Evolutionary conservation across 139 green algal species (phyloP).

Genomic region (Tetratostichococcus sp.): DNA sequence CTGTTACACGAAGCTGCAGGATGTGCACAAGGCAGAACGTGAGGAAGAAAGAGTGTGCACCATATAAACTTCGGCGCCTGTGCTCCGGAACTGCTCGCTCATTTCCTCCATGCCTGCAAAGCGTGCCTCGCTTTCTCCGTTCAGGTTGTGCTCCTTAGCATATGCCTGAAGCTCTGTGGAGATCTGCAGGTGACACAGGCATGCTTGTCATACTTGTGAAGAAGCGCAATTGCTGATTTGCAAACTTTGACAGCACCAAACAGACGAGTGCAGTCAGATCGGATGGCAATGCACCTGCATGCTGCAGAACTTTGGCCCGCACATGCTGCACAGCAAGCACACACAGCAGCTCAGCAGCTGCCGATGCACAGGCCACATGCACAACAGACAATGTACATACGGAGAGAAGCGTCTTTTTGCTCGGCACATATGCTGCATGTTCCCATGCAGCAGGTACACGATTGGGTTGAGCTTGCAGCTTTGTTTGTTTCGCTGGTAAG

Average conservation of each 20-base stretch:
- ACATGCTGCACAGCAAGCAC: slow-evolving; percentile 78
- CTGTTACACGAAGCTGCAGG: no score
- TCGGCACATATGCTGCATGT: no score
- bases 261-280: no score
- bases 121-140: slow-evolving; percentile 2
- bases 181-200: slow-evolving; percentile 75
- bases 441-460: no score
- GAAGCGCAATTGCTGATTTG: not conserved
- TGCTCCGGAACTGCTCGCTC: slow-evolving; percentile 71
- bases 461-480: no score
- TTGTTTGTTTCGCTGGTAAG: no score
- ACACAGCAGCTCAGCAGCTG: no score
- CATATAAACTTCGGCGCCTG: slow-evolving; percentile 73
- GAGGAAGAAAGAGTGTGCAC: not conserved
- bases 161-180: slow-evolving; percentile 73
- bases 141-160: slow-evolving; percentile 30
- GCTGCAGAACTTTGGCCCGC: slow-evolving; percentile 86
- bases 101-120: slow-evolving; percentile 75
- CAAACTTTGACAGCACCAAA: no score
- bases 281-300: slow-evolving; percentile 8
- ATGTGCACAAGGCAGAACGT: no score
- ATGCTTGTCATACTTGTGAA: not conserved
- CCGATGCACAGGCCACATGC: no score
- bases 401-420: no score
- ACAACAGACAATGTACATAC: no score